phyloP scores from a whole-genome alignment of 192 early-diverging fungal species.

The Martensiomyces pterosporus region DNA sequence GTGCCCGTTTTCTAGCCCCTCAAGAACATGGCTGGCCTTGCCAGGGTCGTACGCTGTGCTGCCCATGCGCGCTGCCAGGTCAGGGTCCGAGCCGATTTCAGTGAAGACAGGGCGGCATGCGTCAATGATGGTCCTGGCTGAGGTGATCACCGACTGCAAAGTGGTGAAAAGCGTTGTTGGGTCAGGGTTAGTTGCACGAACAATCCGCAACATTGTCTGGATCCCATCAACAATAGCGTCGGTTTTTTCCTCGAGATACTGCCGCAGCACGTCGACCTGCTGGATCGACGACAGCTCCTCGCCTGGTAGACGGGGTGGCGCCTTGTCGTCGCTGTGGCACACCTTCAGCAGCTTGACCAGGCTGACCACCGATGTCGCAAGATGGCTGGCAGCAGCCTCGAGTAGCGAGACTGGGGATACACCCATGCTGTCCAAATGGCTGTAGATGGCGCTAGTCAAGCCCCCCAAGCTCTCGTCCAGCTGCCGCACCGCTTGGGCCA shows the following conservation, averaged over 20 bases:
- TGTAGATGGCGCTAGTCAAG: constrained; percentile 71
- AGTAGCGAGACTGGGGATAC: constrained; percentile 66
- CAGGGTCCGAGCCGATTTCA: constrained; percentile 6
- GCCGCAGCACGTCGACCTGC: not conserved
- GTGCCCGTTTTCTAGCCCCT: constrained; percentile 43
- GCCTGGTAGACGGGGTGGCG: constrained; percentile 20
- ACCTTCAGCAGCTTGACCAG: constrained; percentile 59
- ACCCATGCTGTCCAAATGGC: constrained; percentile 68
- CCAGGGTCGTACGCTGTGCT: constrained; percentile 24
- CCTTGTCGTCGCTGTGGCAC: constrained; percentile 43
- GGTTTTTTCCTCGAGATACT: constrained; percentile 44
- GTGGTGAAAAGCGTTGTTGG: constrained; percentile 39
- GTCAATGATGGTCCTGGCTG: constrained; percentile 29
- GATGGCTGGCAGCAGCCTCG: constrained; percentile 73
- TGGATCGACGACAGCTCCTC: not conserved
- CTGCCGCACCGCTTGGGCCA: constrained; percentile 8
- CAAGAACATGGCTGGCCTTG: constrained; percentile 21
- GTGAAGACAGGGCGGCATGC: constrained; percentile 26
- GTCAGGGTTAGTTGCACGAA: constrained; percentile 27
- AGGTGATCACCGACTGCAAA: constrained; percentile 29
- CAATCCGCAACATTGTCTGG: constrained; percentile 42
- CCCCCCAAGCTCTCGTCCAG: constrained; percentile 55
- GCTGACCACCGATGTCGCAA: constrained; percentile 77
- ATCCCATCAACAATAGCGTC: constrained; percentile 47
- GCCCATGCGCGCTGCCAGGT: constrained; percentile 1